Evolutionary conservation across 495 filamentous ascomycete genomes (phyloP), one percentile per base, ranked within the genome.

Genomic region (Acidomyces sp.): DNA sequence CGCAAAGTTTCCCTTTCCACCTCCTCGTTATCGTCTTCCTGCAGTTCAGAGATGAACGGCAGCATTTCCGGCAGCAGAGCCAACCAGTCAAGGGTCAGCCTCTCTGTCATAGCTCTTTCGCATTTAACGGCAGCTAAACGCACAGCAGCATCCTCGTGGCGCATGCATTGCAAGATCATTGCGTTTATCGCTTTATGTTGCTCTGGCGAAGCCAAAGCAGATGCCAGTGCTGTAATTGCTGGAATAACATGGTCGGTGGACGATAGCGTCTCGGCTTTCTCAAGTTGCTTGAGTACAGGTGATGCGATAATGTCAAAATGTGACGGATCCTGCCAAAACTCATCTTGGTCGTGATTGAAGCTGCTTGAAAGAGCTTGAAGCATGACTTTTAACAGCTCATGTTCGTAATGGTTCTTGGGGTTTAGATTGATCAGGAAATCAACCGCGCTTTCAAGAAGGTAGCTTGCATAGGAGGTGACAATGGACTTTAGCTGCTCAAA

Each of bases 21-120:
- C 18, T 59, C 65, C 61, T 95, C 88, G 48, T 95, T 85, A 48
- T 93, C 90, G 58, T 97, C 90, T 59, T 97, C 92, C 66, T 90
- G 80, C 46, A 92, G 54, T 61, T 97, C 90, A 45, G 80, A 87
- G 36, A 97, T 90, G 39, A 83, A 81, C 23, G 90, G 90, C 49
- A 96, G 63, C 77, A 94, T 93, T 69, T 97, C 88, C 0, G 87
- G 82, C 57, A 96, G 60, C 58, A 87, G 66, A 1, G 74, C 70
- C 43, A 96, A 60, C 92, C 92, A 96, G 49, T 96, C 90, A 51
- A 95, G 85, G 17, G 85, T 86, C 17, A 95, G 60, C 39, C 72
- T 66, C 37, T 75, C 70, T 16, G 85, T 87, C 35, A 97, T 67
- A 1, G 68, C 73, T 46, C 78, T 78, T 64, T 95, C 71, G 33